Conservation (phyloP, 2,329 filamentous ascomycete genomes). For the Sclerotinia borealis region DNA sequence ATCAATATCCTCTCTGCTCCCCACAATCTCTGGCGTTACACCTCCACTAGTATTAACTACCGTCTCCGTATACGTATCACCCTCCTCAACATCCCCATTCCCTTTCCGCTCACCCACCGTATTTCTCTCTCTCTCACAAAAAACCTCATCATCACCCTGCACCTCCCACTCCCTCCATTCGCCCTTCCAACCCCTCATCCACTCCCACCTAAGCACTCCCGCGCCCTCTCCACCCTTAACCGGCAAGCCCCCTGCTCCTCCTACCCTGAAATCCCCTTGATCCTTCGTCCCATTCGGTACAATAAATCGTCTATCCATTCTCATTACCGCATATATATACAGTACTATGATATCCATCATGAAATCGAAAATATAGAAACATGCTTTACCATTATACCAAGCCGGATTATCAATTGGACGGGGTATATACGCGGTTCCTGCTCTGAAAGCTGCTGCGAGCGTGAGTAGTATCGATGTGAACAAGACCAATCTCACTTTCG, state of each 20-base stretch:
- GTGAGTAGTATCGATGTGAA: constrained; percentile 52
- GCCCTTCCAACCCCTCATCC: constrained; percentile 6
- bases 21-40: not conserved
- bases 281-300: constrained; percentile 62
- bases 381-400: constrained; percentile 50
- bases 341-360: constrained; percentile 66
- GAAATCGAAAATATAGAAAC: constrained; percentile 77
- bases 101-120: not conserved
- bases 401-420: constrained; percentile 10
- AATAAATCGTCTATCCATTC: constrained; percentile 71
- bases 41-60: not conserved
- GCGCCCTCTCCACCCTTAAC: not conserved
- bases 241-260: not conserved
- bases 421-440: constrained; percentile 51
- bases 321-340: constrained; percentile 56
- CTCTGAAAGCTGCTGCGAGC: constrained; percentile 50
- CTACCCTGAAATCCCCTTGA: constrained; percentile 39
- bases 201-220: not conserved
- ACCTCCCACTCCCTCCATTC: constrained; percentile 1
- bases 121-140: not conserved
- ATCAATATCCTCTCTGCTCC: not conserved
- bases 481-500: constrained; percentile 60
- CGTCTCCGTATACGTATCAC: not conserved
- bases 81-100: not conserved
- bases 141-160: not conserved